These are phyloP conservation scores for Hydnum rufescens DNA, from an alignment of 768 basidiomycete genomes.

Conservation along the genomic window DNA sequence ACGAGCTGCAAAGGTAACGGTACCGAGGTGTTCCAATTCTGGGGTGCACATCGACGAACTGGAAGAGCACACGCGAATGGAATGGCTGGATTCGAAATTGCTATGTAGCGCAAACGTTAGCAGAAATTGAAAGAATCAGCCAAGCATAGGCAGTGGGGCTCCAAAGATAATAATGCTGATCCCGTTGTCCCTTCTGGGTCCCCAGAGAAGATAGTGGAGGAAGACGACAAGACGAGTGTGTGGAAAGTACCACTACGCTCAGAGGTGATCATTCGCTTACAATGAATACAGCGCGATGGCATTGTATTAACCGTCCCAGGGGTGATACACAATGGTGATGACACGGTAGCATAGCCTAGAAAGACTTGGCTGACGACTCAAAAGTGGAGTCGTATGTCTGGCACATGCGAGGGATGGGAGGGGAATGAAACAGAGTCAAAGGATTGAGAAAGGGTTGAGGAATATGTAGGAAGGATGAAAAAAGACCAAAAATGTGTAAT, in stretches of 20 bases:
- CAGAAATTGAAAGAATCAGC: conserved; percentile 69
- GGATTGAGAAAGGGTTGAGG: too few relatives aligned
- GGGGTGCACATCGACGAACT: conserved; percentile 93
- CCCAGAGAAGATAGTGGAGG: background rate
- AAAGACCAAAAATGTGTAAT: too few relatives aligned
- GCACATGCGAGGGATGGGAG: too few relatives aligned
- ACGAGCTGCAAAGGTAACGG: conserved; percentile 39
- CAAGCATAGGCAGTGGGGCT: conserved; percentile 58
- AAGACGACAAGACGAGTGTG: too few relatives aligned
- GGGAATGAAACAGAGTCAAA: too few relatives aligned
- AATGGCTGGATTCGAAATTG: conserved; percentile 92
- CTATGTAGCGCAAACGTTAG: conserved; percentile 71
- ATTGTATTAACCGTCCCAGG: background rate
- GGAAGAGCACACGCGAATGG: conserved; percentile 96
- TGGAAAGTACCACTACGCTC: too few relatives aligned
- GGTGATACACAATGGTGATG: background rate
- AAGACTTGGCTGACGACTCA: too few relatives aligned
- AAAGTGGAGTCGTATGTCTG: too few relatives aligned
- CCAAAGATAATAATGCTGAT: background rate
- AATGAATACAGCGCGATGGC: too few relatives aligned
- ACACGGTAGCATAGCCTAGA: background rate
- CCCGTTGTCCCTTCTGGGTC: background rate
- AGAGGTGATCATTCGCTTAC: background rate
- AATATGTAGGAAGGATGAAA: too few relatives aligned
- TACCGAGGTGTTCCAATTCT: conserved; percentile 82